Evolutionary conservation across 768 basidiomycete species (phyloP).

Genomic region (Tephrocybe sp.): DNA sequence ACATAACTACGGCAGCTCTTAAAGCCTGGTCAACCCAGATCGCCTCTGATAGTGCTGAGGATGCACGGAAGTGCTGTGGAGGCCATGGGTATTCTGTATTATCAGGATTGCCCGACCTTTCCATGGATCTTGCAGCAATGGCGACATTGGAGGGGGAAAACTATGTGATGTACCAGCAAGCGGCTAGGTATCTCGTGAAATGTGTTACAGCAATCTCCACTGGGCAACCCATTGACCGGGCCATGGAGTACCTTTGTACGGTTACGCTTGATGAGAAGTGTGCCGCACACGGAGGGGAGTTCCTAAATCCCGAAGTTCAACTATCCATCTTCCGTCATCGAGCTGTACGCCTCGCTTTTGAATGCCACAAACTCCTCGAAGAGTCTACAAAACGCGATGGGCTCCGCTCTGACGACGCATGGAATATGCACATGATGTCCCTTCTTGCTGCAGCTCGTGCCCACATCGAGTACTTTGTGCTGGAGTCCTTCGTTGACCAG

Average conservation of each 20-base stretch:
- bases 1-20: slow-evolving; percentile 18
- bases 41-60: slow-evolving; percentile 22
- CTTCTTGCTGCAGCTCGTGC: slow-evolving; percentile 22
- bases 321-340: slow-evolving; percentile 21
- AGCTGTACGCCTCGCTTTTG: slow-evolving; percentile 17
- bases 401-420: slow-evolving; percentile 14
- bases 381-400: slow-evolving; percentile 7
- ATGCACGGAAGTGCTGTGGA: slow-evolving; percentile 24
- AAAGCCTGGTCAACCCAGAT: slow-evolving; percentile 25
- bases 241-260: slow-evolving; percentile 11
- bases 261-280: neutral
- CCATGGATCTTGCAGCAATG: slow-evolving; percentile 15
- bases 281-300: slow-evolving; percentile 5
- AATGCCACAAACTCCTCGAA: slow-evolving; percentile 13
- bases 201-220: slow-evolving; percentile 4
- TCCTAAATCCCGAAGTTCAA: slow-evolving; percentile 15
- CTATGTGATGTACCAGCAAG: slow-evolving; percentile 26
- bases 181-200: slow-evolving; percentile 24
- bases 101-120: slow-evolving; percentile 21
- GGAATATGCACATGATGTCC: slow-evolving; percentile 25
- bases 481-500: slow-evolving; percentile 17
- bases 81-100: slow-evolving; percentile 23
- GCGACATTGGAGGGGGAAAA: slow-evolving; percentile 24
- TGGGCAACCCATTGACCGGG: neutral
- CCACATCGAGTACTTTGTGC: slow-evolving; percentile 21